These are phyloP conservation scores for Amaranthus hypochondriacus DNA, from an alignment of 148 eudicot genomes.

Conservation along the genomic window DNA sequence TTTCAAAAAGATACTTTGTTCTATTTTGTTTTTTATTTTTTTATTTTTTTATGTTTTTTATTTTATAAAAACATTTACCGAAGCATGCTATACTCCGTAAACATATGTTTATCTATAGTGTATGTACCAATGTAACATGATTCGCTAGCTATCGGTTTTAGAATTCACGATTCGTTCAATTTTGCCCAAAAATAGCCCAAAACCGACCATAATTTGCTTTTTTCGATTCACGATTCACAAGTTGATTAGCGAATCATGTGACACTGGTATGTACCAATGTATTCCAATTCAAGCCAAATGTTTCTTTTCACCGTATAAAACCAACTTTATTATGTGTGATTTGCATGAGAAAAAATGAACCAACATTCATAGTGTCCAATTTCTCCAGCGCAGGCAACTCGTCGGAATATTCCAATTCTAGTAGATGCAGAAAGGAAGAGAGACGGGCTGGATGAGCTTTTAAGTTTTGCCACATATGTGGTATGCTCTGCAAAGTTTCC, in stretches of 20 bases:
- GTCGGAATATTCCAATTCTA: slow-evolving; percentile 68
- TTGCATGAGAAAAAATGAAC: neutral
- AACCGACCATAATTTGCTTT: too few species aligned
- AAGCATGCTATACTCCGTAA: too few species aligned
- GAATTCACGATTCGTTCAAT: too few species aligned
- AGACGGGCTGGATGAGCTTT: slow-evolving; percentile 78
- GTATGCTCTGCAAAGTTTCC: slow-evolving; percentile 89
- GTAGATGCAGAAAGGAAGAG: slow-evolving; percentile 85
- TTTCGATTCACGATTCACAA: too few species aligned
- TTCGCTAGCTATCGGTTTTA: too few species aligned
- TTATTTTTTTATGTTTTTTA: neutral
- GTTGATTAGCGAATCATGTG: too few species aligned
- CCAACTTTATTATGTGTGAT: neutral
- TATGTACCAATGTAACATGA: too few species aligned
- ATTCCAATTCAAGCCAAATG: too few species aligned
- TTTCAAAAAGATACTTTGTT: neutral
- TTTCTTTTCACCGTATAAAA: too few species aligned
- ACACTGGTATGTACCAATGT: too few species aligned
- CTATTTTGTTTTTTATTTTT: neutral
- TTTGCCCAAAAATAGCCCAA: too few species aligned
- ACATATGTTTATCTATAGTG: too few species aligned
- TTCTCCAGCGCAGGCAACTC: slow-evolving; percentile 80
- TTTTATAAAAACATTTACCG: neutral
- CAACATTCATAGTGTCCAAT: slow-evolving; percentile 25
- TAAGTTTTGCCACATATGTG: slow-evolving; percentile 59